These are phyloP conservation scores for Arthroderma sp. DNA, from an alignment of 2,329 filamentous ascomycete species.

Conservation along the genomic window DNA sequence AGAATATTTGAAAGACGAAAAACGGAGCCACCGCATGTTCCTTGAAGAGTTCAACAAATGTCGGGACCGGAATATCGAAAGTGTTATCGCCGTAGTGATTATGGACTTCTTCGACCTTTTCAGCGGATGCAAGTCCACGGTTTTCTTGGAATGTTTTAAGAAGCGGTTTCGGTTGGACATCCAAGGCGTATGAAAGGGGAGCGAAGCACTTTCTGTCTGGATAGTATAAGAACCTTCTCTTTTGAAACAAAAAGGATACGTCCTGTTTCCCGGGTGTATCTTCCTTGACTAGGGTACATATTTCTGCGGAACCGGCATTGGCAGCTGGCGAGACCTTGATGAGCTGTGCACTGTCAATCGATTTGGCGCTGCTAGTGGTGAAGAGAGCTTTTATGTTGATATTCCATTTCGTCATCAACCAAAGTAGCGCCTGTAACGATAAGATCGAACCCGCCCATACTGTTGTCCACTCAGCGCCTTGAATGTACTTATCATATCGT, in stretches of 20 bases:
- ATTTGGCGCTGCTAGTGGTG: slow-evolving; percentile 58
- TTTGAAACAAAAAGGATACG: slow-evolving; percentile 90
- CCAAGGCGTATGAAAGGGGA: slow-evolving; percentile 70
- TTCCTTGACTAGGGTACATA: slow-evolving; percentile 68
- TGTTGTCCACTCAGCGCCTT: slow-evolving; percentile 95
- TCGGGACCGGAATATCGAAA: slow-evolving; percentile 95
- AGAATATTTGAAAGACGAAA: slow-evolving; percentile 99
- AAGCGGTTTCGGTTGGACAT: slow-evolving; percentile 67
- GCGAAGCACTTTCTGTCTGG: slow-evolving; percentile 59
- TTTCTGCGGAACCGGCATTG: slow-evolving; percentile 81
- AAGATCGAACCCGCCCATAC: slow-evolving; percentile 83
- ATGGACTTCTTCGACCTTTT: slow-evolving; percentile 67
- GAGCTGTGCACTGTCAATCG: slow-evolving; percentile 59
- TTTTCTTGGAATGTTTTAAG: slow-evolving; percentile 68
- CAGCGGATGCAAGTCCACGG: slow-evolving; percentile 57
- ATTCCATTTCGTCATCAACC: slow-evolving; percentile 97
- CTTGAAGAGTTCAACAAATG: slow-evolving; percentile 89
- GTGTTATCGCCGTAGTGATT: slow-evolving; percentile 93
- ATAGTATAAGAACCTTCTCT: slow-evolving; percentile 85
- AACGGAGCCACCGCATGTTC: slow-evolving; percentile 98
- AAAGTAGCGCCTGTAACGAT: slow-evolving; percentile 74
- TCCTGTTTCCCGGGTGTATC: slow-evolving; percentile 61
- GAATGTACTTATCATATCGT: slow-evolving; percentile 81
- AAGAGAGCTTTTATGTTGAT: slow-evolving; percentile 73
- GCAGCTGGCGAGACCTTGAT: slow-evolving; percentile 87